These are phyloP conservation scores for Xylaria sp. DNA, from an alignment of 2,329 filamentous ascomycete species.

Conservation along the genomic window DNA sequence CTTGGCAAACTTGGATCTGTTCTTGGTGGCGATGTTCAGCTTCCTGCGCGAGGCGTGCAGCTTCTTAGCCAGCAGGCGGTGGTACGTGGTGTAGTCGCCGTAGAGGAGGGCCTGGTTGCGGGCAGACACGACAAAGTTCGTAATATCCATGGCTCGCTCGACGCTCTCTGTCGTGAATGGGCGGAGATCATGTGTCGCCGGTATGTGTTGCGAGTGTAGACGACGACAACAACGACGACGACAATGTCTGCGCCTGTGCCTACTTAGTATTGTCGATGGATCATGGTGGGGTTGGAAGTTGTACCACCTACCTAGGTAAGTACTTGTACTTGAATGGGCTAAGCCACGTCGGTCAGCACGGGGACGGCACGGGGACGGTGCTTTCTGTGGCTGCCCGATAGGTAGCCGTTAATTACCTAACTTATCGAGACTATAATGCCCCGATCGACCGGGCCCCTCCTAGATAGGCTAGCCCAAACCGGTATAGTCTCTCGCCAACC, in stretches of 20 bases:
- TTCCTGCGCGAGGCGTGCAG: conserved; percentile 86
- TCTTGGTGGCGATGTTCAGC: conserved; percentile 83
- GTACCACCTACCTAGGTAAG: not conserved
- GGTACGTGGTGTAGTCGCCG: conserved; percentile 89
- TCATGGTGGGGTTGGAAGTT: conserved; percentile 1
- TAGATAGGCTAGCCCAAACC: not conserved
- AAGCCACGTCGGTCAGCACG: not conserved
- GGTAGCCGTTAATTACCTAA: too few relatives aligned
- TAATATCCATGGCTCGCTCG: conserved; percentile 79
- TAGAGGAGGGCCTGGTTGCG: conserved; percentile 86
- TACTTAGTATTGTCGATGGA: not conserved
- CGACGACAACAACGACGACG: not conserved
- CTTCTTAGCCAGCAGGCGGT: conserved; percentile 79
- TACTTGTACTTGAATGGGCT: not conserved
- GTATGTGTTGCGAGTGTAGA: not conserved
- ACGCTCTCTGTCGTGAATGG: not conserved
- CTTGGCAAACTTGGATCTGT: conserved; percentile 83
- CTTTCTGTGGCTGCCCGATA: conserved; percentile 2
- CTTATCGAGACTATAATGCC: too few relatives aligned
- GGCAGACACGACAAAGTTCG: conserved; percentile 80
- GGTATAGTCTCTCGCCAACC: not conserved
- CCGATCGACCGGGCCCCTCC: not conserved
- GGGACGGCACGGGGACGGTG: too few relatives aligned
- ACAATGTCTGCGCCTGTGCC: not conserved
- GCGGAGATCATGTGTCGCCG: not conserved